Evolutionary conservation across 2,329 filamentous ascomycete species (phyloP), one percentile per base, ranked within the genome.

Genomic region (Diplodia sapinea): DNA sequence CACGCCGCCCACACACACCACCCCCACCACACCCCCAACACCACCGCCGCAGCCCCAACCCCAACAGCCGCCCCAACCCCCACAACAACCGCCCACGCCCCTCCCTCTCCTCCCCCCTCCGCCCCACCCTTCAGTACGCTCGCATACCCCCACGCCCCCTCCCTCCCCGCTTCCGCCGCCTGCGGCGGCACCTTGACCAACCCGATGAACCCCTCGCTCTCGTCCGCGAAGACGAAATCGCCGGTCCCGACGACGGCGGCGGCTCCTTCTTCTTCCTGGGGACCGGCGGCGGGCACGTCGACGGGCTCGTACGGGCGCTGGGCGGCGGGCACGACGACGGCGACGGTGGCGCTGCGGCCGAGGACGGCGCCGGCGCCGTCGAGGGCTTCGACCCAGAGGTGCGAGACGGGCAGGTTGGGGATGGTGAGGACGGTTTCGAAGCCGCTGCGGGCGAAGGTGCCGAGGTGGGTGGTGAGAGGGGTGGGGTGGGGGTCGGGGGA

Each of bases 351-450:
- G 12, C 50, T 29, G 36, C 40, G 49, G 47, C 66, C 66, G 26
- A 68, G 50, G 12, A 56, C 51, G 23, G 4, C 49, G 57, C 66
- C 66, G 36, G 15, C 15, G 17, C 7, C 29, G 31, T 57, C 57
- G 29, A 68, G 56, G 15, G 66, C 66, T 20, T 68, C 57, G 26
- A 40, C 66, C 50, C 49, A 63, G 33, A 68, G 11, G 26, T 13
- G n/a, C 4, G 51, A 23, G 29, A 68, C 15, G n/a, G 51, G 50
- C 23, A 26, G 33, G 57, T 54, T 61, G 9, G 51, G 66, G 17
- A 68, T 38, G 12, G 59, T 50, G 26, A 68, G 36, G 54, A 49
- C 29, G 13, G 66, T 68, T 17, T 68, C 66, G 51, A 68, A 68
- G n/a, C 66, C 66, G 7, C 56, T 38, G 54, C 56, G 55, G 31